Base-by-base conservation (phyloP, 352 stramenopile genomes). In the Phytophthora multivora region DNA sequence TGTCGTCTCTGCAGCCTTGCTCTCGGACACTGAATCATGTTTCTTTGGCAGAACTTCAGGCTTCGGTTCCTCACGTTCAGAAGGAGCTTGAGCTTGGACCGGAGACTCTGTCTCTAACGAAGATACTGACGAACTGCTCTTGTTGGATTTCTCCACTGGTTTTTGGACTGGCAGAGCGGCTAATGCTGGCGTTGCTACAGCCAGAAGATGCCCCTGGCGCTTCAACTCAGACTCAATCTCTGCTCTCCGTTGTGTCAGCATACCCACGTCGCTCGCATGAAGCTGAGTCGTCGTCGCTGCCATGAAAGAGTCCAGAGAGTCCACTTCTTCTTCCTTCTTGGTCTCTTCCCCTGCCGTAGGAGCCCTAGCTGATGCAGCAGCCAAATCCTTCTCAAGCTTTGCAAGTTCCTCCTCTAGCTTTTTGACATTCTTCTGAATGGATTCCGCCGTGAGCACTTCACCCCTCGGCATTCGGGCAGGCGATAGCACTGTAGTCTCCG, bases 291-390 rank as follows among this genome's bases (percentile, higher is more conserved):
- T 80, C 3, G 82, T 87, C 9, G 60, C 63, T 43, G 72, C 66
- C 80, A 93, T 88, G 60, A 91, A 91, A 26, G 77, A 75, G 40
- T 91, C 81, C 21, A 95, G 64, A 15, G 77, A 72, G 49, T 90
- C 80, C 19, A 65, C 76, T 47, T 75, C 68, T 26, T 70, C 43
- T 31, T 71, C 66, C 6, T 67, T 43, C 16, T 70, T 75, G 16
- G n/a, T 58, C 7, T 73, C 59, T 23, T 50, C 41, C n/a, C 19
- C 26, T 11, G 35, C 40, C n/a, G 15, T 26, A 49, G 25, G 21
- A 48, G 55, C 43, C n/a, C 53, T 61, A 43, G 31, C 30, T 4
- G 48, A 67, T 12, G 51, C 69, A 39, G 58, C 49, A 13, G 52
- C 41, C 10, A 71, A 18, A 16, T 85, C 66, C 0, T 31, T 25